A percentile compares a stretch with the other conserved stretches of the same genome.
Conservation (phyloP, 345 rosid species). For the Salix brachista region DNA sequence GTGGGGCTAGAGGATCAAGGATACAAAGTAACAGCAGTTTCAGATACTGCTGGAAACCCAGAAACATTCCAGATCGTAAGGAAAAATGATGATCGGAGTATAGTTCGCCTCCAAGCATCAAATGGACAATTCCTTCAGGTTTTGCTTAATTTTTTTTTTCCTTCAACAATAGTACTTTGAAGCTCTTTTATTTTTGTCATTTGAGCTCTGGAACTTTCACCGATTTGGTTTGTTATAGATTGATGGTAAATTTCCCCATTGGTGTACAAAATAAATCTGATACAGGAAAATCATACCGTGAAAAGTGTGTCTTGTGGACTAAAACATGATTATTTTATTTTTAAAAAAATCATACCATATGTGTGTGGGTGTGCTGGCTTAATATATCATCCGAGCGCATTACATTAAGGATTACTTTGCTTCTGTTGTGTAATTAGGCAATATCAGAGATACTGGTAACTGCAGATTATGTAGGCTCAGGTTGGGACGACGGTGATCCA, state of each 20-base stretch:
- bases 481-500: conserved; percentile 31
- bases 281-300: neutral
- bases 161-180: neutral
- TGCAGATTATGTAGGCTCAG: conserved; percentile 27
- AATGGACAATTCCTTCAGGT: conserved; percentile 38
- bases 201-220: neutral
- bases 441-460: conserved; percentile 14
- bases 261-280: too few species aligned
- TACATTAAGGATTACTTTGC: neutral
- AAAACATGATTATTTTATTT: neutral
- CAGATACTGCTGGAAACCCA: neutral
- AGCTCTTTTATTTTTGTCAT: neutral
- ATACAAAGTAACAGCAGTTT: conserved; percentile 15
- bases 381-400: neutral
- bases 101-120: conserved; percentile 22
- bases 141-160: neutral
- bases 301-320: neutral
- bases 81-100: conserved; percentile 8
- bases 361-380: neutral
- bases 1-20: conserved; percentile 17
- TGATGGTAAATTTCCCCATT: neutral
- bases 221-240: neutral
- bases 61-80: conserved; percentile 28
- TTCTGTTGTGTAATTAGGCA: neutral
- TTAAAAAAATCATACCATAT: too few species aligned